Conservation (phyloP, 2,329 filamentous ascomycete species). For the Aureobasidium sp. region DNA sequence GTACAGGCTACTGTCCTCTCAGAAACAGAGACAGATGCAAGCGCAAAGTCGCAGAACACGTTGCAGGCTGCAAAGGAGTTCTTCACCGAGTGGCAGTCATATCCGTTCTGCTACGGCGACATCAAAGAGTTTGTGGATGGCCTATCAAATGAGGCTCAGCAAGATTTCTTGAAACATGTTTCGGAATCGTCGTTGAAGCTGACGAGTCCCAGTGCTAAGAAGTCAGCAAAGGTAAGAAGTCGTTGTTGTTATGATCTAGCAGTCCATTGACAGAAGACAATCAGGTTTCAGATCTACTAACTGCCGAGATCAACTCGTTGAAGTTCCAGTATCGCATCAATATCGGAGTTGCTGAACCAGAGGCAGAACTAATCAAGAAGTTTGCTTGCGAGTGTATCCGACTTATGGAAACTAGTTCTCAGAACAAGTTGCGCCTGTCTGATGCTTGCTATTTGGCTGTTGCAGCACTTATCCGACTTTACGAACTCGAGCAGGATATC, state of each 20-base stretch:
- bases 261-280: background rate
- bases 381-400: constrained; percentile 24
- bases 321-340: constrained; percentile 21
- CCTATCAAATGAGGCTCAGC: constrained; percentile 1
- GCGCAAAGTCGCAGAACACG: background rate
- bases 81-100: constrained; percentile 11
- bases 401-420: constrained; percentile 20
- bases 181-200: background rate
- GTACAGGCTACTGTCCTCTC: background rate
- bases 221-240: background rate
- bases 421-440: constrained; percentile 21
- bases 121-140: constrained; percentile 12
- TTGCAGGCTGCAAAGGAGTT: constrained; percentile 9
- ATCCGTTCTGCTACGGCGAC: constrained; percentile 15
- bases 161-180: background rate
- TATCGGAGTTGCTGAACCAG: constrained; percentile 15
- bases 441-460: constrained; percentile 29
- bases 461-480: constrained; percentile 26
- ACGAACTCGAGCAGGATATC: constrained; percentile 17
- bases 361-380: constrained; percentile 16
- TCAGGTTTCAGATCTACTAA: constrained; percentile 18
- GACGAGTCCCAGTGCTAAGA: background rate
- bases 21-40: background rate
- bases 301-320: constrained; percentile 20
- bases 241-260: no score